Evolutionary conservation across 169 alveolate genomes (phyloP).

Genomic region (Toxoplasma gondii): DNA sequence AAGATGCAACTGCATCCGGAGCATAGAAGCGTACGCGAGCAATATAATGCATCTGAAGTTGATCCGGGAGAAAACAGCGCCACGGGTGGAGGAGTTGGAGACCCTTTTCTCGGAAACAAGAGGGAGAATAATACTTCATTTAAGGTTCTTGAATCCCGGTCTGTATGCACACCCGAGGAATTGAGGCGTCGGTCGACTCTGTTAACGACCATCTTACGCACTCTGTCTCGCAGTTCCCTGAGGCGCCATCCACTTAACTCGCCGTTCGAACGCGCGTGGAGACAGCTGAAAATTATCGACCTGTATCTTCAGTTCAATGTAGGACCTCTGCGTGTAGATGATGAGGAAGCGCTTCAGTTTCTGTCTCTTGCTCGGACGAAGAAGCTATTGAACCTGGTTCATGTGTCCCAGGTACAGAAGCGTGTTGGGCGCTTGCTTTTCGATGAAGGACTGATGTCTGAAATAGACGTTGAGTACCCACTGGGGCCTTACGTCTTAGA

Average conservation of each 20-base stretch:
- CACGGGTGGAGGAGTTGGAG: neutral
- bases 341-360: neutral
- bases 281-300: neutral
- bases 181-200: constrained; percentile 4
- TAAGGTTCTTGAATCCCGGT: neutral
- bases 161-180: neutral
- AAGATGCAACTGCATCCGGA: neutral
- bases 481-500: constrained; percentile 29
- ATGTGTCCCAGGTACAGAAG: constrained; percentile 12
- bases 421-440: constrained; percentile 22
- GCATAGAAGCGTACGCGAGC: neutral
- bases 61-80: neutral
- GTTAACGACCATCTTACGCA: neutral
- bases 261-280: neutral
- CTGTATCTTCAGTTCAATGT: neutral
- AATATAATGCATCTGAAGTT: neutral
- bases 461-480: neutral
- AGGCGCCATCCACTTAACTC: neutral
- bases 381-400: neutral
- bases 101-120: neutral
- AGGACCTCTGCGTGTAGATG: neutral
- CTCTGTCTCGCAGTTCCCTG: neutral
- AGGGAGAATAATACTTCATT: neutral
- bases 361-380: neutral
- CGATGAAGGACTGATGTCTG: constrained; percentile 2